phyloP scores from a whole-genome alignment of 495 filamentous ascomycete genomes.

The Xylaria sp. region DNA sequence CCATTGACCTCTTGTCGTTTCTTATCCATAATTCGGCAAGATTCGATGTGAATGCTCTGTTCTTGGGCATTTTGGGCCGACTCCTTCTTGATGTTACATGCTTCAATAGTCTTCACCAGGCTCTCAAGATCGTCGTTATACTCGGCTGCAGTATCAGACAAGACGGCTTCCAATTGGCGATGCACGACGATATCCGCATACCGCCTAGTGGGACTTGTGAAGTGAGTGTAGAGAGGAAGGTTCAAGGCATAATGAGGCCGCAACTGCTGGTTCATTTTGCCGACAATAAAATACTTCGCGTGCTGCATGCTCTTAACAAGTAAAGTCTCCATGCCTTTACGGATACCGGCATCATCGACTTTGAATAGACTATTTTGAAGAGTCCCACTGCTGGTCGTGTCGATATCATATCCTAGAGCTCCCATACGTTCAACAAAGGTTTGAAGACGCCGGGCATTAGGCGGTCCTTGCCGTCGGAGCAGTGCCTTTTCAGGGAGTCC shows the following conservation, averaged over 20 bases:
- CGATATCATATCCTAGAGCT: conserved; percentile 85
- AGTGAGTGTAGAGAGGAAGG: conserved; percentile 93
- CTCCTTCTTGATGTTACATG: conserved; percentile 99
- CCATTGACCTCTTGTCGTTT: conserved; percentile 82
- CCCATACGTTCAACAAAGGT: conserved; percentile 94
- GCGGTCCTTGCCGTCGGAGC: conserved; percentile 82
- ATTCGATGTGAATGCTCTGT: conserved; percentile 98
- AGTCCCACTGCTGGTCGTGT: conserved; percentile 85
- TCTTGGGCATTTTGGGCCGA: conserved; percentile 97
- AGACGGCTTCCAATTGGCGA: conserved; percentile 86
- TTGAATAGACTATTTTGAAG: conserved; percentile 93
- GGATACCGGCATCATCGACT: conserved; percentile 82
- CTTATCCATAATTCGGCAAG: conserved; percentile 92
- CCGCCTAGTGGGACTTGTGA: conserved; percentile 92
- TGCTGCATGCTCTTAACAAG: conserved; percentile 93
- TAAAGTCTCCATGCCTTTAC: conserved; percentile 97
- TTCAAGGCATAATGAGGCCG: conserved; percentile 91
- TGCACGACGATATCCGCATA: conserved; percentile 96
- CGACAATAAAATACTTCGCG: conserved; percentile 90
- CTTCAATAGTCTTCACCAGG: conserved; percentile 89
- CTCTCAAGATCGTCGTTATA: conserved; percentile 89
- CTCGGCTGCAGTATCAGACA: conserved; percentile 82
- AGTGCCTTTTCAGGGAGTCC: conserved; percentile 91
- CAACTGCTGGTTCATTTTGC: conserved; percentile 73
- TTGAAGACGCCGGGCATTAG: conserved; percentile 86